Evolutionary conservation across 2,329 filamentous ascomycete species (phyloP).

Genomic region (Trichoderma harzianum): DNA sequence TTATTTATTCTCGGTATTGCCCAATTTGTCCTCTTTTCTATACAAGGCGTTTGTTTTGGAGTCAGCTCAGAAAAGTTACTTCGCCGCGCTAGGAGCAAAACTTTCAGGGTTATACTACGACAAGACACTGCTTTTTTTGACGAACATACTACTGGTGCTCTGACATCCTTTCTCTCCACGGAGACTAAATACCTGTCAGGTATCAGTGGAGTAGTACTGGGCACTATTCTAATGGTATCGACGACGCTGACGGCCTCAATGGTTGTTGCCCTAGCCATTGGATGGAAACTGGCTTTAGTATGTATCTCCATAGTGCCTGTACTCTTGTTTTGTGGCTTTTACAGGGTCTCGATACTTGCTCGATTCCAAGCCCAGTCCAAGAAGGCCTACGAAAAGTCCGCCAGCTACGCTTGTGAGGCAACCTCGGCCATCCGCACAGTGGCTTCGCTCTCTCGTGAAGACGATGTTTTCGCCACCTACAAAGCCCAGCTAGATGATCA

Average conservation of each 20-base stretch:
- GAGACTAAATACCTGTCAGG: not conserved
- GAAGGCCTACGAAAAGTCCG: not conserved
- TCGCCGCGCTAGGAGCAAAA: not conserved
- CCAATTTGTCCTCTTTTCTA: not conserved
- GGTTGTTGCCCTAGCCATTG: not conserved
- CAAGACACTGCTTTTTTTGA: not conserved
- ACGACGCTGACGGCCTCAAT: not conserved
- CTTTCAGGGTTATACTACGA: not conserved
- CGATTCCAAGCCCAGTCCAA: not conserved
- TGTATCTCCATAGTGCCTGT: not conserved
- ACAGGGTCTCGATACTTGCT: not conserved
- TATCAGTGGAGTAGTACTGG: not conserved
- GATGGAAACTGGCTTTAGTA: not conserved
- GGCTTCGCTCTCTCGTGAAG: slow-evolving; percentile 57
- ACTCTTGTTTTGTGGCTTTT: not conserved
- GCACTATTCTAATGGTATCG: not conserved
- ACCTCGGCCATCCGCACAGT: slow-evolving; percentile 46
- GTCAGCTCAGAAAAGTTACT: not conserved
- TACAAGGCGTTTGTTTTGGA: not conserved
- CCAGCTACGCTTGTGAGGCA: not conserved
- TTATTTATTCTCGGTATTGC: not conserved
- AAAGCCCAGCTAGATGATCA: not conserved
- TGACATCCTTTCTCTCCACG: not conserved
- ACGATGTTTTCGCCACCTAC: slow-evolving; percentile 45
- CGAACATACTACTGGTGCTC: not conserved